phyloP scores from a whole-genome alignment of 192 early-diverging fungal genomes.

The Coemansia furcata region DNA sequence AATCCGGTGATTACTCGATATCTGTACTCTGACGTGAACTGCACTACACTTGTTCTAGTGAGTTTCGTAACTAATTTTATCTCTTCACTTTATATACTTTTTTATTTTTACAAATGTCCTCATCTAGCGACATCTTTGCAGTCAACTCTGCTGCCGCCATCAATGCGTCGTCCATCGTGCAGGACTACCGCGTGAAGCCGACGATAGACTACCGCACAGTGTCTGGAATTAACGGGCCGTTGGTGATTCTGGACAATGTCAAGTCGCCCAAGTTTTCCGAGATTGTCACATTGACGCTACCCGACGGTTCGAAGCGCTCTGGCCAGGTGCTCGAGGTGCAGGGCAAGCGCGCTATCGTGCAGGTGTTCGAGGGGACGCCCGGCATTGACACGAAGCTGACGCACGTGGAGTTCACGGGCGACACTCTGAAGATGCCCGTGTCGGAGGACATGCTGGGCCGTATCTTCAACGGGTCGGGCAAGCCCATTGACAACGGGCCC shows the following conservation, averaged over 20 bases:
- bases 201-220: constrained; percentile 89
- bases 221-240: constrained; percentile 94
- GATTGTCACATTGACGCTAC: constrained; percentile 95
- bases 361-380: constrained; percentile 96
- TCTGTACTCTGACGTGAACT: not conserved
- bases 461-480: constrained; percentile 99
- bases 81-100: not conserved
- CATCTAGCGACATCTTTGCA: constrained; percentile 46
- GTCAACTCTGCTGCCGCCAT: constrained; percentile 48
- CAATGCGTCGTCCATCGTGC: constrained; percentile 47
- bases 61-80: not conserved
- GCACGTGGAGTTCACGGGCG: constrained; percentile 93
- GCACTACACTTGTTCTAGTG: not conserved
- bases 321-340: constrained; percentile 98
- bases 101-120: constrained; percentile 10
- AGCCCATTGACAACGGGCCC: constrained; percentile 98
- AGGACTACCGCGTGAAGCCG: constrained; percentile 51
- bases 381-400: constrained; percentile 97
- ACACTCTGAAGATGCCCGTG: constrained; percentile 94
- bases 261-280: constrained; percentile 98
- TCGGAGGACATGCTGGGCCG: constrained; percentile 99
- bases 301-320: constrained; percentile 90
- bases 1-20: constrained; percentile 16
- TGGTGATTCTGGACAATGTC: constrained; percentile 98
- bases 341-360: constrained; percentile 93